Evolutionary conservation across 257 asterid genomes (phyloP).

Genomic region (Euphrasia confusa): DNA sequence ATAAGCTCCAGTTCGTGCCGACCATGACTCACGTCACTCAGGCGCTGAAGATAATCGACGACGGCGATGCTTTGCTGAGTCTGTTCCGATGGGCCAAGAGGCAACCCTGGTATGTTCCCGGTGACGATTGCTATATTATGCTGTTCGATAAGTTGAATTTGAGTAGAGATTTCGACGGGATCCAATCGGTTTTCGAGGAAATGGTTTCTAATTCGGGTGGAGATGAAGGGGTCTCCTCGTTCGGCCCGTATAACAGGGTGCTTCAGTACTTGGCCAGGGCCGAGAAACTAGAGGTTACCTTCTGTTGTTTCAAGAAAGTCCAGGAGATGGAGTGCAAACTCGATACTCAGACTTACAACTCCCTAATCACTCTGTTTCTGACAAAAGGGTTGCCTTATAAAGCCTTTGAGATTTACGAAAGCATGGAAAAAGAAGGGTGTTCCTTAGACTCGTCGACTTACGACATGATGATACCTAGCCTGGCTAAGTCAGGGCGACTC

Average conservation of each 20-base stretch:
- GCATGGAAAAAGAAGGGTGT: slow-evolving; percentile 56
- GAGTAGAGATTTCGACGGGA: slow-evolving; percentile 69
- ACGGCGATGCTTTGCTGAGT: slow-evolving; percentile 66
- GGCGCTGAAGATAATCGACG: slow-evolving; percentile 73
- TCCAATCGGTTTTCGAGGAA: slow-evolving; percentile 79
- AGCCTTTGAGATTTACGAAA: slow-evolving; percentile 88
- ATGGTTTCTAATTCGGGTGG: slow-evolving; percentile 67
- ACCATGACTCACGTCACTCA: slow-evolving; percentile 77
- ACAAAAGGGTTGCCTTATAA: slow-evolving; percentile 81
- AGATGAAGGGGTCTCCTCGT: slow-evolving; percentile 31
- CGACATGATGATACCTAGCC: slow-evolving; percentile 84
- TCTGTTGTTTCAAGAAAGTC: slow-evolving; percentile 90
- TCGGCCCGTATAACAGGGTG: slow-evolving; percentile 67
- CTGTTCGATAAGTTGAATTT: slow-evolving; percentile 72
- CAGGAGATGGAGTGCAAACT: slow-evolving; percentile 69
- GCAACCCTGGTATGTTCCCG: slow-evolving; percentile 70
- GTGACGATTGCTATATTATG: slow-evolving; percentile 61
- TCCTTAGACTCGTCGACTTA: slow-evolving; percentile 73
- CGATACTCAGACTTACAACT: slow-evolving; percentile 69
- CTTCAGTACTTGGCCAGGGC: slow-evolving; percentile 86
- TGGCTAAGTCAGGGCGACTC: slow-evolving; percentile 90
- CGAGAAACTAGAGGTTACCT: slow-evolving; percentile 88
- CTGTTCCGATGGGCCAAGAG: slow-evolving; percentile 88
- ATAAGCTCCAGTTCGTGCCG: slow-evolving; percentile 75
- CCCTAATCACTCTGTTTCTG: slow-evolving; percentile 72